Evolutionary conservation across 495 filamentous ascomycete genomes (phyloP).

Genomic region (Chlorociboria aeruginascens): DNA sequence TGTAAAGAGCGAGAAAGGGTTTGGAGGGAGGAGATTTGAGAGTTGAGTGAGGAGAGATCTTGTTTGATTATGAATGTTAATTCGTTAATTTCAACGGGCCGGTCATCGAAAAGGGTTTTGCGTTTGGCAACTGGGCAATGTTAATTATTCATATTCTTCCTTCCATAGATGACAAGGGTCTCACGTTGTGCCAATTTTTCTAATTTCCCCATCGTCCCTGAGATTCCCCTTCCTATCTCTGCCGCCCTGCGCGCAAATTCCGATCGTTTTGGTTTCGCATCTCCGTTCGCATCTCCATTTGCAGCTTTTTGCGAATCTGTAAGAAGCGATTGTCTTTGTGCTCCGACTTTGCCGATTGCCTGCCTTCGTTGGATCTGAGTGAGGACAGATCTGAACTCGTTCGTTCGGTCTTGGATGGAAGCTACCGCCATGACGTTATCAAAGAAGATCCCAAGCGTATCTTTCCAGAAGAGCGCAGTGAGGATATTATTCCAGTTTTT

Average conservation of each 20-base stretch:
- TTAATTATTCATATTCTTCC: constrained; percentile 2
- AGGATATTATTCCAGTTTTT: too few relatives aligned
- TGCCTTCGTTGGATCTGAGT: constrained; percentile 67
- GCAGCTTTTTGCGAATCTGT: constrained; percentile 57
- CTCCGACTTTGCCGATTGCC: constrained; percentile 53
- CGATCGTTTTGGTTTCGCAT: constrained; percentile 31
- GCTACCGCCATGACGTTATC: constrained; percentile 33
- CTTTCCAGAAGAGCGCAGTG: too few relatives aligned
- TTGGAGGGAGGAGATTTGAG: constrained; percentile 73
- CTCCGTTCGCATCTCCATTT: constrained; percentile 27
- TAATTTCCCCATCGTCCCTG: constrained; percentile 85
- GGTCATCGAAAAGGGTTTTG: constrained; percentile 94
- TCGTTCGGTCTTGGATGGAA: constrained; percentile 92
- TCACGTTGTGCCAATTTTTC: constrained; percentile 79
- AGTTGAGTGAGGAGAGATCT: constrained; percentile 80
- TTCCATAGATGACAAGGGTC: constrained; percentile 13
- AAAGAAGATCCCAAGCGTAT: not conserved
- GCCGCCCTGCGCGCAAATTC: constrained; percentile 87
- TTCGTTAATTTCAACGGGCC: constrained; percentile 92
- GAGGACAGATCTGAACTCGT: constrained; percentile 86
- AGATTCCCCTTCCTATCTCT: constrained; percentile 83
- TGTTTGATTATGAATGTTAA: constrained; percentile 96
- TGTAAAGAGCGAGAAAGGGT: constrained; percentile 59
- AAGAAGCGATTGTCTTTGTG: constrained; percentile 73
- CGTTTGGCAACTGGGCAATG: constrained; percentile 65